Evolutionary conservation across 1,139 yeast species (phyloP).

Genomic region (Taphrina communis): DNA sequence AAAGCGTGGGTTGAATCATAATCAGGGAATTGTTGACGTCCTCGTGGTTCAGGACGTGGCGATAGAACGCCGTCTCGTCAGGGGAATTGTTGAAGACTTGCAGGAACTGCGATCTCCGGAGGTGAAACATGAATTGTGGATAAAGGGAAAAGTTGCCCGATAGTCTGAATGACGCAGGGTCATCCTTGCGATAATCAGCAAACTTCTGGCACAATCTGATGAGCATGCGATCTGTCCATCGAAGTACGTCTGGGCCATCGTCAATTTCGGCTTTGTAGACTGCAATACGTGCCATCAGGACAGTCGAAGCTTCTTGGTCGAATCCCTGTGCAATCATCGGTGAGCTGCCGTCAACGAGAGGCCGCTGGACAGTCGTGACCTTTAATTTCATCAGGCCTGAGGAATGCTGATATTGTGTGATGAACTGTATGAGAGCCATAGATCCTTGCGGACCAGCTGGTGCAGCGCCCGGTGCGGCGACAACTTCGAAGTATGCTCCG

Average conservation of each 20-base stretch:
- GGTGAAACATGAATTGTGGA: conserved; percentile 94
- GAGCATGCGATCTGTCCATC: conserved; percentile 85
- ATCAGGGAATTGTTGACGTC: conserved; percentile 91
- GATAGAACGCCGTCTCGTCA: conserved; percentile 96
- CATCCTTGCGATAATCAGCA: conserved; percentile 84
- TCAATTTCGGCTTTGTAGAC: conserved; percentile 84
- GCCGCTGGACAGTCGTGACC: conserved; percentile 84
- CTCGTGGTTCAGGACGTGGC: conserved; percentile 89
- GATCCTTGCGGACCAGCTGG: conserved; percentile 46
- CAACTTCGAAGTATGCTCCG: conserved; percentile 84
- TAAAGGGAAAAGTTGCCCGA: conserved; percentile 81
- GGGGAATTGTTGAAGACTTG: conserved; percentile 98
- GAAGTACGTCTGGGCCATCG: conserved; percentile 72
- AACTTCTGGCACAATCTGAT: conserved; percentile 84
- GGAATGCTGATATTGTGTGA: conserved; percentile 75
- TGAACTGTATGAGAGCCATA: conserved; percentile 65
- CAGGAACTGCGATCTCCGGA: conserved; percentile 94
- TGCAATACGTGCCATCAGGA: conserved; percentile 90
- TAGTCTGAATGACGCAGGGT: conserved; percentile 74
- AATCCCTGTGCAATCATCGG: conserved; percentile 67
- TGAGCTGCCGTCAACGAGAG: conserved; percentile 60
- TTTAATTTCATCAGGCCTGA: conserved; percentile 73
- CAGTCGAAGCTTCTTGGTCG: conserved; percentile 99
- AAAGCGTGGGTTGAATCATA: conserved; percentile 95
- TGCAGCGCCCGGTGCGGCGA: conserved; percentile 56